A percentile compares a stretch with the other conserved stretches of the same genome.
Conservation (phyloP, 1,284 basidiomycete species). For the Sporisorium reilianum region DNA sequence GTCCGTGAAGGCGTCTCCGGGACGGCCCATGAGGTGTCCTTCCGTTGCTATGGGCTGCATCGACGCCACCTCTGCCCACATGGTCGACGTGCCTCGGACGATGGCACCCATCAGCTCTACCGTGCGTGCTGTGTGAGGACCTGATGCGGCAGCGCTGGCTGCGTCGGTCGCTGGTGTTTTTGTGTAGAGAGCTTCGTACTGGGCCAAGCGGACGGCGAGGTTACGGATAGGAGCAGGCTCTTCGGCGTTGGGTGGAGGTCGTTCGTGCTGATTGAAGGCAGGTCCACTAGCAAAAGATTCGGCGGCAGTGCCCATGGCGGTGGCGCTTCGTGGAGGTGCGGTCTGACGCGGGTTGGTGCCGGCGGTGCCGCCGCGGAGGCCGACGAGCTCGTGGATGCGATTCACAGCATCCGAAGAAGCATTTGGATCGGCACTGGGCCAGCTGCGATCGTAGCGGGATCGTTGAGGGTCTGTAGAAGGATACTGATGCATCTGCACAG, state of each 20-base stretch:
- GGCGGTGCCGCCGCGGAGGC: conserved; percentile 19
- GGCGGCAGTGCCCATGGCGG: conserved; percentile 27
- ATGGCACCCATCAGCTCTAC: conserved; percentile 49
- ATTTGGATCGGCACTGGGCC: conserved; percentile 16
- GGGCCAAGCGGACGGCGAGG: conserved; percentile 37
- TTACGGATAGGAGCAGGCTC: conserved; percentile 50
- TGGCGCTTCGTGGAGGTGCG: conserved; percentile 28
- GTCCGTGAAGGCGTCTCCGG: conserved; percentile 33
- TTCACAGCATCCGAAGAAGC: conserved; percentile 32
- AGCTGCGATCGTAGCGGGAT: conserved; percentile 28
- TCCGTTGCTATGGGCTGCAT: conserved; percentile 51
- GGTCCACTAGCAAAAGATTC: conserved; percentile 11
- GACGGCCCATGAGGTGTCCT: conserved; percentile 37
- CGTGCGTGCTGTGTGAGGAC: conserved; percentile 31
- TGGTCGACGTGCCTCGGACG: conserved; percentile 33
- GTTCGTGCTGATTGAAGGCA: not conserved
- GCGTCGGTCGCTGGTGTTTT: conserved; percentile 29
- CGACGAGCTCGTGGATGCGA: conserved; percentile 41
- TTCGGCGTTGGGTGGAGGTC: not conserved
- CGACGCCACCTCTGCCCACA: conserved; percentile 45
- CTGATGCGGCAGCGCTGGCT: conserved; percentile 7
- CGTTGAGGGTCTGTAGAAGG: conserved; percentile 43
- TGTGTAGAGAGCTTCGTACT: conserved; percentile 45
- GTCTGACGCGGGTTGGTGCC: conserved; percentile 7
- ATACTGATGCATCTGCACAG: conserved; percentile 22